Evolutionary conservation across 2,329 filamentous ascomycete genomes (phyloP), one percentile per base, ranked within the genome.

Genomic region (Colletotrichum filicis): DNA sequence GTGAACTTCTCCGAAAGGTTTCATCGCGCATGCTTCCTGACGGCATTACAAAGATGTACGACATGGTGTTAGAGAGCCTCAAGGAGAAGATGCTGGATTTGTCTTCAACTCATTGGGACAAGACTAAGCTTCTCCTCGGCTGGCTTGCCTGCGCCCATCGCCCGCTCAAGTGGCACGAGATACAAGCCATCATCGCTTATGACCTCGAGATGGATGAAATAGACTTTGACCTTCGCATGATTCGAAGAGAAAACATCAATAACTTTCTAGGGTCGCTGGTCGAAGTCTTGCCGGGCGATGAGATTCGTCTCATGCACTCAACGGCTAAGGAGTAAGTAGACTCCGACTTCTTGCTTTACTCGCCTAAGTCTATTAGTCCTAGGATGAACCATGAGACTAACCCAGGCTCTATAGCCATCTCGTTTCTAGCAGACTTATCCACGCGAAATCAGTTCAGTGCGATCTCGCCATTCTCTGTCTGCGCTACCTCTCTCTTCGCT

Each of bases 131-230:
- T 16, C 76, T 87, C 19, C 76, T 87, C 2, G 79, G 80, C 2
- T 86, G 82, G 83, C 77, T 86, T 14, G 79, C 80, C 5, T 82
- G 82, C 64, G 81, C 83, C 1, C 82, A 80, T 59, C 78, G 85
- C 0, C 79, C 83, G 0, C 76, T 87, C 0, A 82, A 82, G 66
- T 82, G 80, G 80, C 78, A 84, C 64, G 85, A 86, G 68, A 79
- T 87, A 7, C 79, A 85, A 57, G 80, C 81, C 6, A 79, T 81
- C 8, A 74, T 82, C 9, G 77, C 81, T 2, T 78, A 84, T 37
- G 19, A 72, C 24, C 68, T 58, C 1, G 57, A 22, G 1, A 37
- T 11, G 0, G 62, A 75, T 1, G 66, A 63, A 4, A 76, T 78
- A 12, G 75, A 82, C 16, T 77, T 78, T 19, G 37, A 76, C 9